Evolutionary conservation across 2,329 filamentous ascomycete species (phyloP).

Genomic region (Microcyclosporella mali): DNA sequence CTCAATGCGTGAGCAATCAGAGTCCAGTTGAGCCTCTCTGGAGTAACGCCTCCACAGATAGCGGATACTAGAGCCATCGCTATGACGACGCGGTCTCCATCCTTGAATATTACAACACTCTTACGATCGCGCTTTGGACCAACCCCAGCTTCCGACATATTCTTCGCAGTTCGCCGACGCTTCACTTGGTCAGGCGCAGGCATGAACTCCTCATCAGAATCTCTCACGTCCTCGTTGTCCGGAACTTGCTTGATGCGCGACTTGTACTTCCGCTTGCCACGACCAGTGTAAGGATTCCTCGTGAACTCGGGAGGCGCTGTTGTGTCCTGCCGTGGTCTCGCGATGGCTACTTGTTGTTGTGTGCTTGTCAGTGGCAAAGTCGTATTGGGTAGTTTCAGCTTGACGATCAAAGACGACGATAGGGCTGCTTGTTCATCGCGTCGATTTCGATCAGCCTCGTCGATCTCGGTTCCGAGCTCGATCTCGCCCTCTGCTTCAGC

Average conservation of each 20-base stretch:
- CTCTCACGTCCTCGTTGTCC: background rate
- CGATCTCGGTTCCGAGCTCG: too few species aligned
- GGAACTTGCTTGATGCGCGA: constrained; percentile 1
- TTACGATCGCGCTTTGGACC: constrained; percentile 15
- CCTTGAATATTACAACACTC: constrained; percentile 20
- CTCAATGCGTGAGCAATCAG: constrained; percentile 36
- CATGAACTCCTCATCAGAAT: constrained; percentile 3
- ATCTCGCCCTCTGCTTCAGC: too few species aligned
- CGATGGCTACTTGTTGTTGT: too few species aligned
- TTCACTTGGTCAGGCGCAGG: background rate
- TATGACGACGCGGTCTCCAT: constrained; percentile 28
- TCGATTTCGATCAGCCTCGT: too few species aligned
- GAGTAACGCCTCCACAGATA: constrained; percentile 33
- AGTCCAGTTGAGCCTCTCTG: constrained; percentile 35
- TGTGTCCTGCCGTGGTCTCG: too few species aligned
- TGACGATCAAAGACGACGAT: background rate
- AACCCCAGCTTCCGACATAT: too few species aligned
- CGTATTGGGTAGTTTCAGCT: constrained; percentile 3
- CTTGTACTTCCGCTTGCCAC: constrained; percentile 9
- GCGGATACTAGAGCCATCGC: constrained; percentile 29
- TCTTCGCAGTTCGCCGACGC: background rate
- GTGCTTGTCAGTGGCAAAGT: too few species aligned
- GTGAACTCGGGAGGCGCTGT: too few species aligned
- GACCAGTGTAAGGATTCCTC: too few species aligned
- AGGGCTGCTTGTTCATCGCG: too few species aligned